Evolutionary conservation across 257 asterid genomes (phyloP).

Genomic region (Sherardia arvensis): DNA sequence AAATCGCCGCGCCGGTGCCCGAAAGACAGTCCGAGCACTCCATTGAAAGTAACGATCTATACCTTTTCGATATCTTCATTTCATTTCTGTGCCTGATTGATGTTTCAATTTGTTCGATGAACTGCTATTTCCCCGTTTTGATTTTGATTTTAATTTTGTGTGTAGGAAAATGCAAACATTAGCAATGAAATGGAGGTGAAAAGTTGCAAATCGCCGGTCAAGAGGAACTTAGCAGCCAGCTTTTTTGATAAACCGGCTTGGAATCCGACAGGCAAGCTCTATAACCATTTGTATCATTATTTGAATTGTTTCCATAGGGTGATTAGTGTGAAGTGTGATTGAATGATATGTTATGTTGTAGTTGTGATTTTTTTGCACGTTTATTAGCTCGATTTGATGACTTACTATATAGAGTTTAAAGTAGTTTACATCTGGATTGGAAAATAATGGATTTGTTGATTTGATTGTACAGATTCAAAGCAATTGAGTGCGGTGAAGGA

Average conservation of each 20-base stretch:
- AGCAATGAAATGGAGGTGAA: constrained; percentile 12
- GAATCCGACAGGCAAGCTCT: constrained; percentile 64
- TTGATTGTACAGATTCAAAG: constrained; percentile 37
- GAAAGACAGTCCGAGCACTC: constrained; percentile 34
- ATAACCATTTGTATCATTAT: neutral
- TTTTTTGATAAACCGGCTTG: constrained; percentile 38
- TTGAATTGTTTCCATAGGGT: neutral
- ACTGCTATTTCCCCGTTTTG: neutral
- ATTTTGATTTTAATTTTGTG: neutral
- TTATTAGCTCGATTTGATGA: neutral
- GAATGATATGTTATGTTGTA: neutral
- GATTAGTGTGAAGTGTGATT: neutral
- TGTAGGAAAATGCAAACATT: constrained; percentile 32
- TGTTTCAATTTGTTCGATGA: neutral
- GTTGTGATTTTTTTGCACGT: neutral
- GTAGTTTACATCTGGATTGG: neutral
- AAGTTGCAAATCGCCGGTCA: constrained; percentile 33
- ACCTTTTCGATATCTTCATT: neutral
- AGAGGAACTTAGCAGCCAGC: constrained; percentile 34
- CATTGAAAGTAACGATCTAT: constrained; percentile 33
- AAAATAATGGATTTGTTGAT: neutral
- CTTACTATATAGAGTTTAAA: neutral
- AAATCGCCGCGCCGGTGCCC: constrained; percentile 55
- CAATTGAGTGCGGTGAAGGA: constrained; percentile 68
- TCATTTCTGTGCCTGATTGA: neutral